phyloP scores from a whole-genome alignment of 257 asterid species.

The Petunia axillaris region DNA sequence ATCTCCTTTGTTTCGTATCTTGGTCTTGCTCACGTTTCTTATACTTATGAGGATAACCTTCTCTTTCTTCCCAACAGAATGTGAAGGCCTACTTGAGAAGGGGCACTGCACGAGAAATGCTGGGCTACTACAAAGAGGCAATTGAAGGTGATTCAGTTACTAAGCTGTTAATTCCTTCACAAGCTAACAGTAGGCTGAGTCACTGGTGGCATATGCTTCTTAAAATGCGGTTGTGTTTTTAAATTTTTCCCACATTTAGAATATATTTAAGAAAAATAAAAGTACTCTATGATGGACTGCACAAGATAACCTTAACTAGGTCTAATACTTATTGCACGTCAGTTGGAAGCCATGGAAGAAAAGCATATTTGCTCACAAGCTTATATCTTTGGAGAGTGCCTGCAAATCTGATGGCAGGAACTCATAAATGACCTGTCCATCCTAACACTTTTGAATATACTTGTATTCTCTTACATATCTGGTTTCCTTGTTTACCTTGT shows the following conservation, averaged over 20 bases:
- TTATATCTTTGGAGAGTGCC: not conserved
- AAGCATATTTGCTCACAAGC: not conserved
- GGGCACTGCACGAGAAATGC: constrained; percentile 92
- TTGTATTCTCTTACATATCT: not conserved
- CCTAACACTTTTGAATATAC: not conserved
- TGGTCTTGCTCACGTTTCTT: not conserved
- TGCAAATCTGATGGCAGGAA: not conserved
- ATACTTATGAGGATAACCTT: constrained; percentile 14
- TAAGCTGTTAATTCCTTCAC: constrained; percentile 7
- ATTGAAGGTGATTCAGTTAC: constrained; percentile 60
- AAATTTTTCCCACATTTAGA: not conserved
- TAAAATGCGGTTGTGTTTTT: too few relatives aligned
- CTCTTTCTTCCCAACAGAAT: constrained; percentile 50
- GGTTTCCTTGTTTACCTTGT: constrained; percentile 16
- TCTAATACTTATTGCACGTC: not conserved
- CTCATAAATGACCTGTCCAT: constrained; percentile 21
- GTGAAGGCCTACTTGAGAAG: constrained; percentile 87
- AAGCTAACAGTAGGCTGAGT: constrained; percentile 4
- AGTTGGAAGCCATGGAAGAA: not conserved
- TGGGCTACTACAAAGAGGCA: constrained; percentile 79
- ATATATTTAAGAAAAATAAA: not conserved
- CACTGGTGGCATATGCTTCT: not conserved
- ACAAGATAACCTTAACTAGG: not conserved
- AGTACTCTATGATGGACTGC: not conserved
- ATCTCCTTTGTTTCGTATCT: not conserved